Evolutionary conservation across 176 grass and related monocot genomes (phyloP).

Genomic region (Carex pumila): DNA sequence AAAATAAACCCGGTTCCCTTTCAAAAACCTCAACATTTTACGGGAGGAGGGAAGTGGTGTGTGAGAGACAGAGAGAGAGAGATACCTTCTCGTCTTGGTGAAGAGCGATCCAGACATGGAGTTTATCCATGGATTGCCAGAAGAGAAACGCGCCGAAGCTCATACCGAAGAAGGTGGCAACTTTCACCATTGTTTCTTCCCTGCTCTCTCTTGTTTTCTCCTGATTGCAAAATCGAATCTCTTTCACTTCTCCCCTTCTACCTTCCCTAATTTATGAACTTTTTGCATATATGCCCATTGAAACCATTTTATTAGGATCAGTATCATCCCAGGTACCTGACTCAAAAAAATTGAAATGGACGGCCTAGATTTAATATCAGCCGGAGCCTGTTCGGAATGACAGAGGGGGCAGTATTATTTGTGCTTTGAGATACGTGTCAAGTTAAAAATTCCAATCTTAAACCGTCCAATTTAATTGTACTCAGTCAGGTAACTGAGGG

Average conservation of each 20-base stretch:
- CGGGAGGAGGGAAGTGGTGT: neutral
- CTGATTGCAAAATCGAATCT: neutral
- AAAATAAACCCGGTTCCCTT: neutral
- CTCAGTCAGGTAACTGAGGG: too few relatives aligned
- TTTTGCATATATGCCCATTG: neutral
- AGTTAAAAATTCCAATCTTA: too few relatives aligned
- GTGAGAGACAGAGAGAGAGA: neutral
- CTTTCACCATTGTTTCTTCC: conserved; percentile 56
- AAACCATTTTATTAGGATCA: neutral
- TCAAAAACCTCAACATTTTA: neutral
- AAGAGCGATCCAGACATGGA: conserved; percentile 90
- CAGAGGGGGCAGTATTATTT: too few relatives aligned
- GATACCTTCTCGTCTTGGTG: conserved; percentile 92
- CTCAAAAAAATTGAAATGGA: too few relatives aligned
- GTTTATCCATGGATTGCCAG: conserved; percentile 89
- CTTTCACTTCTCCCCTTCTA: neutral
- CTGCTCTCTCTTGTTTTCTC: neutral
- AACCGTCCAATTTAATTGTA: too few relatives aligned
- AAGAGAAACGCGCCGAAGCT: conserved; percentile 90
- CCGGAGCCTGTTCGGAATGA: too few relatives aligned
- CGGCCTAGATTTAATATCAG: too few relatives aligned
- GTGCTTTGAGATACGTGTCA: too few relatives aligned
- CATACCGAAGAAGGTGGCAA: conserved; percentile 90
- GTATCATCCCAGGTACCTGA: too few relatives aligned
- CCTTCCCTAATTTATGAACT: neutral